phyloP scores from a whole-genome alignment of 345 rosid species.

The Fremontodendron californicum region DNA sequence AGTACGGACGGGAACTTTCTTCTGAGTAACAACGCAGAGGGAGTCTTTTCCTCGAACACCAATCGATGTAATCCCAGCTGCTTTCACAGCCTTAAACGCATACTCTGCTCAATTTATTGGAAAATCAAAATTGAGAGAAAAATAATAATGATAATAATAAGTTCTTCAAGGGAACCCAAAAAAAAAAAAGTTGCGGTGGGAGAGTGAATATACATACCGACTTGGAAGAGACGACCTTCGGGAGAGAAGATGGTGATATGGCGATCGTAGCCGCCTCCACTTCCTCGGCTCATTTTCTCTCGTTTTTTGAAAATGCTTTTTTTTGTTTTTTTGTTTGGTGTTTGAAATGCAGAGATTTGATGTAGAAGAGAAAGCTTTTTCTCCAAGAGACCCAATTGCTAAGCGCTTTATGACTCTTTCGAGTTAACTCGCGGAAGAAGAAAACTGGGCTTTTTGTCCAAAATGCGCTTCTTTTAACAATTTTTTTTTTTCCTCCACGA shows the following conservation, averaged over 20 bases:
- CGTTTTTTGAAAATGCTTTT: neutral
- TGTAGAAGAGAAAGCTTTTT: neutral
- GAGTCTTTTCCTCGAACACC: slow-evolving; percentile 95
- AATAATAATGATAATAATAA: neutral
- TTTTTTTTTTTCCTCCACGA: neutral
- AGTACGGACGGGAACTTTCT: slow-evolving; percentile 85
- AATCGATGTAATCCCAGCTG: slow-evolving; percentile 89
- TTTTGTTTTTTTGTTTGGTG: neutral
- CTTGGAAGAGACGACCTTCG: slow-evolving; percentile 90
- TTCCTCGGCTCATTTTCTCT: slow-evolving; percentile 71
- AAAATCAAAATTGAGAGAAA: neutral
- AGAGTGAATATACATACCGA: slow-evolving; percentile 37
- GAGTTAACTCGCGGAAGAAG: slow-evolving; percentile 9
- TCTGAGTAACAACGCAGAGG: slow-evolving; percentile 94
- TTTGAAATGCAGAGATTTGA: neutral
- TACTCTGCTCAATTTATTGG: slow-evolving; percentile 49
- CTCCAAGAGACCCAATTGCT: slow-evolving; percentile 4
- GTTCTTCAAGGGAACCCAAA: neutral
- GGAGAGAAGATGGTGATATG: slow-evolving; percentile 88
- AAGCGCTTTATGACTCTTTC: neutral
- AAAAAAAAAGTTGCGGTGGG: neutral
- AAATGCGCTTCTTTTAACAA: neutral
- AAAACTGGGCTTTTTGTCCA: neutral
- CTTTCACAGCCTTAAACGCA: slow-evolving; percentile 97
- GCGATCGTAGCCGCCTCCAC: slow-evolving; percentile 85